A percentile compares a stretch with the other conserved stretches of the same genome.
Conservation (phyloP, 345 rosid genomes). For the Aquilaria yunnanensis region DNA sequence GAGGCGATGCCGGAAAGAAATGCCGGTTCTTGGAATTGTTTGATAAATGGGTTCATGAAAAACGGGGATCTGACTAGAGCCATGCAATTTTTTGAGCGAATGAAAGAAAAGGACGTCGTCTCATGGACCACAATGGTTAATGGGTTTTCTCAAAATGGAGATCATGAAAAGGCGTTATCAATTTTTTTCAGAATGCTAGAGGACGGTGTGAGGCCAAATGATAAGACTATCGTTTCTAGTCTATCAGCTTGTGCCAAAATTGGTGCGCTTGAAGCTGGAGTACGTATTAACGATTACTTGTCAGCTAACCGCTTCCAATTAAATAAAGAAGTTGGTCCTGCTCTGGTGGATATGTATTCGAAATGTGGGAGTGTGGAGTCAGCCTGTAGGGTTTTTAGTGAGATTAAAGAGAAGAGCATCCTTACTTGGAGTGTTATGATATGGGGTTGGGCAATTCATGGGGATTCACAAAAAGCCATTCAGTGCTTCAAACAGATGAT, state of each 20-base stretch:
- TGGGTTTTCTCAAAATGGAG: conserved; percentile 37
- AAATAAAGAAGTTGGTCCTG: conserved; percentile 40
- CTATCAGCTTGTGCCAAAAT: conserved; percentile 59
- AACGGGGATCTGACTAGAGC: conserved; percentile 36
- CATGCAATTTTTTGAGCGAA: conserved; percentile 29
- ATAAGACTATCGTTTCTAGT: conserved; percentile 39
- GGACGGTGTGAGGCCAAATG: conserved; percentile 42
- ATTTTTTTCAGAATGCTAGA: conserved; percentile 48
- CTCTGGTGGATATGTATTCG: conserved; percentile 55
- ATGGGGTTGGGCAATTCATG: conserved; percentile 64
- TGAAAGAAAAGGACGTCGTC: conserved; percentile 45
- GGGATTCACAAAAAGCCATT: conserved; percentile 38
- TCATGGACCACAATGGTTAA: conserved; percentile 55
- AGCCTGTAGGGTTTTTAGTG: conserved; percentile 41
- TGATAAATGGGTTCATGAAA: conserved; percentile 50
- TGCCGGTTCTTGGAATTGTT: conserved; percentile 49
- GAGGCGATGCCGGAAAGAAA: conserved; percentile 41
- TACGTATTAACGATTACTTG: conserved; percentile 37
- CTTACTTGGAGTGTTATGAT: conserved; percentile 64
- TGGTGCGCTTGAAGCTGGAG: conserved; percentile 56
- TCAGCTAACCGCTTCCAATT: conserved; percentile 27
- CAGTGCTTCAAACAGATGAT: conserved; percentile 57
- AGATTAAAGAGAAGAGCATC: conserved; percentile 40
- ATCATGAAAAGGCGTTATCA: conserved; percentile 37
- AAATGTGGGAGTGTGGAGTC: conserved; percentile 56